Base-by-base conservation (phyloP, 2,329 filamentous ascomycete species). In the Diaporthe sp. region DNA sequence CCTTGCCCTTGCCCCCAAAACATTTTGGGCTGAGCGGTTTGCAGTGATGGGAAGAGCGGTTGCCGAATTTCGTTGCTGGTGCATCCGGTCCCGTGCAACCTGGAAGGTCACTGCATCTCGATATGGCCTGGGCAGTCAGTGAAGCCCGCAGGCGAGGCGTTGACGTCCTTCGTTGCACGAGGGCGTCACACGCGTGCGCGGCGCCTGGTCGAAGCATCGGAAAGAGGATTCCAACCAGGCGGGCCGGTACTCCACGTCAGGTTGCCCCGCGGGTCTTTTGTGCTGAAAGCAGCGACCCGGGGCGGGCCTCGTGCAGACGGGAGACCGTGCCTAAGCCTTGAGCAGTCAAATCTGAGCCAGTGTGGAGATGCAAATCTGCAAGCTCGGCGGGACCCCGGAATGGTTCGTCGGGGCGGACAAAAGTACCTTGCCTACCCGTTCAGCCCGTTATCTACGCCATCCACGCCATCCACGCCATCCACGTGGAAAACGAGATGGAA, bases 1-100 rank as follows among this genome's bases (percentile, higher is more conserved):
- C 61, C 42, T 65, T 49, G 61, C 61, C 65, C 57, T 72, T 60
- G 71, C 57, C 71, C 71, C 71, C 71, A 63, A 53, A 70, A 55
- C n/a, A 63, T 72, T 53, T 28, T 42, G 53, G 71, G 71, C 57
- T 63, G 71, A 63, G 71, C 20, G 44, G 20, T 72, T 70, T 31
- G 65, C 65, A 42, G 28, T 53, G 49, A 55, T 55, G 22, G n/a
- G 17, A 34, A 53, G 12, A 70, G 15, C 49, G 65, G 65, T n/a
- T 70, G 49, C 49, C 49, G 49, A 28, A 55, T 70, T 12, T 34
- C 12, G 65, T 42, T 55, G 49, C 49, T 70, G 42, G 65, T 70
- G 65, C 15, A 28, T 53, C 47, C 37, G 47, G 47, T 55, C 34
- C 65, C 47, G 34, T 70, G 34, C 65, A 42, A 55, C 65, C 15